phyloP scores from a whole-genome alignment of 257 asterid genomes.

The Salvia rosmarinus region DNA sequence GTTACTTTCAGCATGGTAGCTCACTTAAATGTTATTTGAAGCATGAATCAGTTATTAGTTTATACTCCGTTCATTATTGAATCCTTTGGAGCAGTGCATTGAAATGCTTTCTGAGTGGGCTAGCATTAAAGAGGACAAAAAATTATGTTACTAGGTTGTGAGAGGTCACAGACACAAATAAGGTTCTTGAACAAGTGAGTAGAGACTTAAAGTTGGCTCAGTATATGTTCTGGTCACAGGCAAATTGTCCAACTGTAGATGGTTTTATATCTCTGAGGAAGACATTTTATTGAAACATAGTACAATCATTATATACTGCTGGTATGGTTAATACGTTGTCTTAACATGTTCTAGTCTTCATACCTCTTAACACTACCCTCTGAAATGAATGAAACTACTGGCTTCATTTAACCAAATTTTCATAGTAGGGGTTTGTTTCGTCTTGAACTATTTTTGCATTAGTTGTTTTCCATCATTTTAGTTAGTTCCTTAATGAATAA shows the following conservation, averaged over 20 bases:
- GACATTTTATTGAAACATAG: neutral
- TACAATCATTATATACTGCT: neutral
- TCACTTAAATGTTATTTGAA: conserved; percentile 29
- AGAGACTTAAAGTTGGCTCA: neutral
- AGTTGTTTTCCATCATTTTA: too few species aligned
- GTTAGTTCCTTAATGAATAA: conserved; percentile 35
- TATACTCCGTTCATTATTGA: neutral
- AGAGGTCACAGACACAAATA: conserved; percentile 9
- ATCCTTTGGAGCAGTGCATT: conserved; percentile 1
- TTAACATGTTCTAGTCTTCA: too few species aligned
- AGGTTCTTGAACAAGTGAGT: conserved; percentile 8
- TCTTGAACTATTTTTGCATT: too few species aligned
- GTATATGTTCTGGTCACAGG: neutral
- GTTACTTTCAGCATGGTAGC: neutral
- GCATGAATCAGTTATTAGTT: conserved; percentile 14
- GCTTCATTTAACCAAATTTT: too few species aligned
- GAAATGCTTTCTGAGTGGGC: conserved; percentile 1
- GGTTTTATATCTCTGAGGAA: neutral
- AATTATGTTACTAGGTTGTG: neutral
- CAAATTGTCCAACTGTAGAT: neutral
- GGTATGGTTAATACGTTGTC: too few species aligned
- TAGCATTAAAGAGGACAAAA: neutral
- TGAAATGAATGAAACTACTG: too few species aligned
- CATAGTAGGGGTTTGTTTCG: too few species aligned
- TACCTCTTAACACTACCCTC: neutral